Evolutionary conservation across 2,329 filamentous ascomycete genomes (phyloP).

Genomic region (Macroventuria anomochaeta): DNA sequence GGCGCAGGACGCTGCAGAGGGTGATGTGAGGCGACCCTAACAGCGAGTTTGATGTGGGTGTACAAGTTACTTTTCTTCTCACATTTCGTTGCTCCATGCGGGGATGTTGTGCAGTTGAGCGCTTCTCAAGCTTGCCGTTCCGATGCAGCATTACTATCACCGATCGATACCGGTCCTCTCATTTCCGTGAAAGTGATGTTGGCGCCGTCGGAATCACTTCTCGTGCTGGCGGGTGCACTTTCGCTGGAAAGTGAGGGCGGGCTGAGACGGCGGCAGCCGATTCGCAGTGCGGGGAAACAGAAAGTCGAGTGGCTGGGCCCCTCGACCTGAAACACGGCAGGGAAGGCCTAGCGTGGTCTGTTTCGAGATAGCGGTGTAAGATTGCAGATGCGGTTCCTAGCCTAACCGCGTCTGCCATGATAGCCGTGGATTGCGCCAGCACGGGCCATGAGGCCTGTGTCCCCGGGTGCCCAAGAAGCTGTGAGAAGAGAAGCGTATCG

Average conservation of each 20-base stretch:
- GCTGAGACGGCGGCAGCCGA: constrained; percentile 15
- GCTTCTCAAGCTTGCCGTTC: neutral
- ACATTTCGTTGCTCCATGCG: neutral
- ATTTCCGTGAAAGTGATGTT: neutral
- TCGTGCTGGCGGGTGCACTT: constrained; percentile 16
- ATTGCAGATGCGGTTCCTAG: constrained; percentile 28
- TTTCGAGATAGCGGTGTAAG: constrained; percentile 19
- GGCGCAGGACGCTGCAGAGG: neutral
- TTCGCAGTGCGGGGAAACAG: constrained; percentile 17
- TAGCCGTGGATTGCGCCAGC: constrained; percentile 24
- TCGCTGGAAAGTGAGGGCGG: constrained; percentile 6
- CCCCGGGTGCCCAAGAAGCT: constrained; percentile 2
- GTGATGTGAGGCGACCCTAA: constrained; percentile 1
- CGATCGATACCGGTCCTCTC: neutral
- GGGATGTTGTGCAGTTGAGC: neutral
- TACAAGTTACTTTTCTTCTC: neutral
- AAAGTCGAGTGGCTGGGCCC: constrained; percentile 17
- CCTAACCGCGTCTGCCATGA: constrained; percentile 25
- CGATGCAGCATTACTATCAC: neutral
- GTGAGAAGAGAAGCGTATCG: neutral
- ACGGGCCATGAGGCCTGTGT: constrained; percentile 8
- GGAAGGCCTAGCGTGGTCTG: constrained; percentile 12
- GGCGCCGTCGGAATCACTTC: constrained; percentile 11
- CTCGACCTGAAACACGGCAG: constrained; percentile 17
- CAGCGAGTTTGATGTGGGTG: constrained; percentile 4